Base-by-base conservation (phyloP, 2,329 filamentous ascomycete species). In the Cercospora beticola region DNA sequence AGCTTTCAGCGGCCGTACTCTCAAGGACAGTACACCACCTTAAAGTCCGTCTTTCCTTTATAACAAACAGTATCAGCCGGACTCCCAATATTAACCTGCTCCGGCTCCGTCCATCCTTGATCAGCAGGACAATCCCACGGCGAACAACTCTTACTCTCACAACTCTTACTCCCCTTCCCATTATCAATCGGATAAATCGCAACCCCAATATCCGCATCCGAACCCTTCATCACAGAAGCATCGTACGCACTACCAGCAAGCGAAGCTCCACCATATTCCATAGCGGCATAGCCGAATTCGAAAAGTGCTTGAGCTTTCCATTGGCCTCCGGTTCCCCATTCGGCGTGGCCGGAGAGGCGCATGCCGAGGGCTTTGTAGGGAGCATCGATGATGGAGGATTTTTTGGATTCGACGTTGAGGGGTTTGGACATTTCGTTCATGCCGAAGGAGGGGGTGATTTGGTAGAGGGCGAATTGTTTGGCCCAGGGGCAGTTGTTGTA, bases 31-130 rank as follows among this genome's bases (percentile, higher is more conserved):
- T 70, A 76, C 2, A 74, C 71, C 14, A 77, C 73, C 64, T 73
- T 72, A 58, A 76, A 76, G 30, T 74, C 71, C 18, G 71, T 76
- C 68, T 72, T 72, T 9, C 75, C 76, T 6, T 76, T 18, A 57
- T 76, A 76, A 66, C 76, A 77, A n/a, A 75, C 74, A 10, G 75
- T 76, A 71, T 77, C 76, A 36, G 76, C 76, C 16, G 76, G 74
- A 58, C 69, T 72, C 1, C 73, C 74, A 36, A 67, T 49, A 8
- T 71, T 49, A 8, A 67, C 56, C 68, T 77, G 75, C 49, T 72
- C 62, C 6, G 74, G 70, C 46, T 72, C 68, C 26, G 75, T 76
- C 75, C 76, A 76, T 9, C 72, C 74, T 58, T 77, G 70, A 18
- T 58, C 56, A 9, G 63, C 33, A 28, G 69, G 67, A 65, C 72